phyloP scores from a whole-genome alignment of 176 grass and related monocot genomes.

The Saccharum officinarum region DNA sequence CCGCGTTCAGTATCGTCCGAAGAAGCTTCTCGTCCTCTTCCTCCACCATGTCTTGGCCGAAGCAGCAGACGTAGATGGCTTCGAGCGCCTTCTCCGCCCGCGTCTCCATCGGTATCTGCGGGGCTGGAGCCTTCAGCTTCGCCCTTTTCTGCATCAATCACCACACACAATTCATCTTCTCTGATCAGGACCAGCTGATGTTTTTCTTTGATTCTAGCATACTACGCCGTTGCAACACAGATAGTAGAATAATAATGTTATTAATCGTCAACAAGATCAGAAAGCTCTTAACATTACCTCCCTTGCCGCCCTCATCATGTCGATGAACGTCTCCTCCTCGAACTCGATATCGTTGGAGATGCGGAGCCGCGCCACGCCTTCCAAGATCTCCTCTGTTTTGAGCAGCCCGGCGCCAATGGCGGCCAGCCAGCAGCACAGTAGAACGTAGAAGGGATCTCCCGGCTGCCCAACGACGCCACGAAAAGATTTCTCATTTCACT shows the following conservation, averaged over 20 bases:
- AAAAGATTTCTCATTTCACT: background rate
- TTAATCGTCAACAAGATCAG: too few species aligned
- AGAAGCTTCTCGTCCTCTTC: conserved; percentile 62
- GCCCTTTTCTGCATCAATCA: conserved; percentile 69
- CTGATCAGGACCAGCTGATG: too few species aligned
- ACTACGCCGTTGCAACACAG: background rate
- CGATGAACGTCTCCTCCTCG: conserved; percentile 94
- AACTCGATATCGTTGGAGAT: conserved; percentile 98
- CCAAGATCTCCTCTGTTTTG: conserved; percentile 93
- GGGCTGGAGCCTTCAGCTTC: conserved; percentile 57
- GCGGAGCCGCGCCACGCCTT: conserved; percentile 91
- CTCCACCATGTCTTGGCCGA: conserved; percentile 88
- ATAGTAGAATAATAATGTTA: background rate
- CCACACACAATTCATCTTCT: background rate
- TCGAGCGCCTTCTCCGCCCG: conserved; percentile 83
- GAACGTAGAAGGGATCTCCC: conserved; percentile 85
- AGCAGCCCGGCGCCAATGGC: conserved; percentile 80
- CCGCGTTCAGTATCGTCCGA: conserved; percentile 56
- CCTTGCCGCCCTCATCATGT: conserved; percentile 73
- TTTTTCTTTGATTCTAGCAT: background rate
- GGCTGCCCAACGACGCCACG: conserved; percentile 22
- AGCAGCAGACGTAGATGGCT: conserved; percentile 89
- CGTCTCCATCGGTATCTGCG: conserved; percentile 65
- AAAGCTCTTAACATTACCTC: conserved; percentile 42
- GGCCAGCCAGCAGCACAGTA: conserved; percentile 89